Evolutionary conservation across 768 basidiomycete species (phyloP), one percentile per base, ranked within the genome.

Genomic region (Amanita polypyramis): DNA sequence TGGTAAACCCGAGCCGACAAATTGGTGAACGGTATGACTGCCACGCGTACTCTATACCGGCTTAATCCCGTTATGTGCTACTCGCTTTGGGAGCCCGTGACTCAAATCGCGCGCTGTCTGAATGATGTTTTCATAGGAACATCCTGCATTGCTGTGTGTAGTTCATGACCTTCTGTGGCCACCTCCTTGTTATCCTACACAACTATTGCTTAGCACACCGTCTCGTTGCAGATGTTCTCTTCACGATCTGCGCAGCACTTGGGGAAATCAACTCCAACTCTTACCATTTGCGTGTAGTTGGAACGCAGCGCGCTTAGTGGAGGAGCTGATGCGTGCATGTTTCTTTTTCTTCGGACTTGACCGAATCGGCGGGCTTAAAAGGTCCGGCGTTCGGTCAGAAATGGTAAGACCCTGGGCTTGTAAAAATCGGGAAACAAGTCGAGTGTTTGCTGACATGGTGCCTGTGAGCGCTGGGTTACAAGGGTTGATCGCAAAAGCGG

Each of bases 291-390:
- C 19, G 46, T 39, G 14, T 39, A 47, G n/a, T 5, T 47, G 46
- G 37, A 37, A 47, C 27, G 37, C 19, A 29, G 35, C 23, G 46
- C 35, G 46, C 27, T 25, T 36, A 37, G 43, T 17, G 45, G 34
- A 36, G 45, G 35, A 20, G 34, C 27, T 47, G 46, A 47, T 47
- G 46, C 33, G 36, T 37, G 45, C 21, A 54, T 60, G 56, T 53
- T 59, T 60, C 52, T 61, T 64, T 64, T 61, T 61, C 57, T 64
- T 68, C 66, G 64, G 65, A 58, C 69, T 69, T 74, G 68, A 70
- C 72, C 69, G 70, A 67, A 75, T 65, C 12, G n/a, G 60, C 60
- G 68, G 71, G 64, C 70, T 62, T 59, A 67, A 64, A 66, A 67
- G 72, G 69, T 71, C 68, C 70, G 72, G 66, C 59, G 61, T 47